A percentile compares a stretch with the other conserved stretches of the same genome.
Conservation (phyloP, 495 filamentous ascomycete species). For the Bombardia bombarda region DNA sequence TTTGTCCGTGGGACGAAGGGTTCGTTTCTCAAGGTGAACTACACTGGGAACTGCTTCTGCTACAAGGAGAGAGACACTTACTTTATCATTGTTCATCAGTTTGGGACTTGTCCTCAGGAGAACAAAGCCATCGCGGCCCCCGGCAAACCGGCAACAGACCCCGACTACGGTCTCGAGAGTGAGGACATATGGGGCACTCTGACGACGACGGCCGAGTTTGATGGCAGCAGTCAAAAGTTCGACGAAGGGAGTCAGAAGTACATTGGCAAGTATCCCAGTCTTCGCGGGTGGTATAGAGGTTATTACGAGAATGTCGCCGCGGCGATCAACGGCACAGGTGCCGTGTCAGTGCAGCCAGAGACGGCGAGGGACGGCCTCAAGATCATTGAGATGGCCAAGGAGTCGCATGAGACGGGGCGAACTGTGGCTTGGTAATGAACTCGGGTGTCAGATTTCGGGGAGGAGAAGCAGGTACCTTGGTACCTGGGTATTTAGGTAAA, state of each 20-base stretch:
- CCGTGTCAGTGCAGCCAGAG: constrained; percentile 51
- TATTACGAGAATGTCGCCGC: constrained; percentile 58
- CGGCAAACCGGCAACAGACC: constrained; percentile 33
- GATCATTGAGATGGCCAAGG: constrained; percentile 57
- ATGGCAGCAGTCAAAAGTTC: constrained; percentile 11
- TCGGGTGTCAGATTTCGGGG: too few species aligned
- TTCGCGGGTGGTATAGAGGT: constrained; percentile 48
- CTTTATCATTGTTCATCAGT: too few species aligned
- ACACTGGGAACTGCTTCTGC: too few species aligned
- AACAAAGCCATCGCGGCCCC: constrained; percentile 48
- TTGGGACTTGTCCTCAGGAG: constrained; percentile 60
- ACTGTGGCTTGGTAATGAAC: constrained; percentile 17
- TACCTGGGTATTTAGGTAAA: too few species aligned
- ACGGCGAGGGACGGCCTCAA: constrained; percentile 54
- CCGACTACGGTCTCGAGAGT: constrained; percentile 49
- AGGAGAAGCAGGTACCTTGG: too few species aligned
- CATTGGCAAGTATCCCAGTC: constrained; percentile 24
- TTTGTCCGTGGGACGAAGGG: constrained; percentile 62
- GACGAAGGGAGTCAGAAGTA: constrained; percentile 17
- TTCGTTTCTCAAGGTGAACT: constrained; percentile 60
- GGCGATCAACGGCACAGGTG: constrained; percentile 22
- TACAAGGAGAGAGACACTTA: too few species aligned
- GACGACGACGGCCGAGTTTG: constrained; percentile 21
- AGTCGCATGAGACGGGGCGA: constrained; percentile 26
- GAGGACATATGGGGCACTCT: constrained; percentile 26